phyloP scores from a whole-genome alignment of 768 basidiomycete genomes.

The Auricularia auricula-judae region DNA sequence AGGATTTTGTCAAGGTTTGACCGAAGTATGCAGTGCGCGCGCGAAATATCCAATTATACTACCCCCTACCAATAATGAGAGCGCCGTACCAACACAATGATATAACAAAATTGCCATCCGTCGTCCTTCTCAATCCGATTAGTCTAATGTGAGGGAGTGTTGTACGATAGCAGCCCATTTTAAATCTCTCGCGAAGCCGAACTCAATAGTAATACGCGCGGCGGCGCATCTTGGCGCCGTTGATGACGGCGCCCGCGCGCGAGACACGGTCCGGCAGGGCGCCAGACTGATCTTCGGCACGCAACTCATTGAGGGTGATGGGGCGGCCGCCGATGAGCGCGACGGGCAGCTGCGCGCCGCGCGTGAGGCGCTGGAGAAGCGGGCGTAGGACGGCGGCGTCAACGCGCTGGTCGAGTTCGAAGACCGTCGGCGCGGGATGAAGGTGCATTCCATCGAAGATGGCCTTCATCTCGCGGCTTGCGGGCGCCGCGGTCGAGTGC shows the following conservation, averaged over 20 bases:
- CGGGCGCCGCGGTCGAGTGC: conserved; percentile 23
- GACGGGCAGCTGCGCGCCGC: conserved; percentile 45
- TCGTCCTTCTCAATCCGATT: no score
- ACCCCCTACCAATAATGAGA: no score
- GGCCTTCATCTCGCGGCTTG: conserved; percentile 55
- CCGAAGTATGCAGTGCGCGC: no score
- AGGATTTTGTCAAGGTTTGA: no score
- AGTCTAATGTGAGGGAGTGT: no score
- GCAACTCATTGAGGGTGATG: conserved; percentile 41
- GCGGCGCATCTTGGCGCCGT: conserved; percentile 27
- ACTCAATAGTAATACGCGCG: no score
- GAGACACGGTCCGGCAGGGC: conserved; percentile 39
- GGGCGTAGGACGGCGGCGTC: conserved; percentile 54
- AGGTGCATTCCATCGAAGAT: conserved; percentile 47
- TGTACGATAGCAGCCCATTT: no score
- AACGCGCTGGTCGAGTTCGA: conserved; percentile 64
- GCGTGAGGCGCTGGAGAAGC: conserved; percentile 51
- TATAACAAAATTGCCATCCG: no score
- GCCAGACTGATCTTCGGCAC: conserved; percentile 36
- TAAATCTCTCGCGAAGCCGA: no score
- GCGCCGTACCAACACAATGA: no score
- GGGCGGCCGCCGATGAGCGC: conserved; percentile 57
- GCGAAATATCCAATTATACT: no score
- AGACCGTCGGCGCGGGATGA: conserved; percentile 48
- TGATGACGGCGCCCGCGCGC: conserved; percentile 47